Conservation (phyloP, 2,329 filamentous ascomycete species). For the Ophioceras dolichostomum region DNA sequence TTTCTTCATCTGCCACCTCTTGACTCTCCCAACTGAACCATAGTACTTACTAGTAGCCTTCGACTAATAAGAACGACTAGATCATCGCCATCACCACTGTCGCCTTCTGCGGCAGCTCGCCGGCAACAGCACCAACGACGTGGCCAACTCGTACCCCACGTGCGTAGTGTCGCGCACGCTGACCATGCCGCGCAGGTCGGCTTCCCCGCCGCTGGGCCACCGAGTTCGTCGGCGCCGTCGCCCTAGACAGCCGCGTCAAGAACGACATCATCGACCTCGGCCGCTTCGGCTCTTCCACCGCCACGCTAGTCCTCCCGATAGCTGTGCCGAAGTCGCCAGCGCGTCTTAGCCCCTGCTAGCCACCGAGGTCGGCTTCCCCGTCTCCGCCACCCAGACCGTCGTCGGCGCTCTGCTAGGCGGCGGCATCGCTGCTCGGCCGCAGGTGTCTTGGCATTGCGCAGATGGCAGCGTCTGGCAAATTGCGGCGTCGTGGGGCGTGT, state of each 20-base stretch:
- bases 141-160: neutral
- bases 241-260: slow-evolving; percentile 2
- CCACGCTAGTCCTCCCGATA: neutral
- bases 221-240: slow-evolving; percentile 3
- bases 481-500: slow-evolving; percentile 1
- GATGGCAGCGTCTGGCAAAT: neutral
- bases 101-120: too few relatives aligned
- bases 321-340: slow-evolving; percentile 1
- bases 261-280: slow-evolving; percentile 2
- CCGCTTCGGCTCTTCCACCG: neutral
- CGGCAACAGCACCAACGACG: slow-evolving; percentile 1
- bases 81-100: neutral
- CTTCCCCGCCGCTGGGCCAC: neutral
- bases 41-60: too few relatives aligned
- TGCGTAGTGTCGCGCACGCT: neutral
- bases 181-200: slow-evolving; percentile 1
- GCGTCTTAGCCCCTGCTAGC: neutral
- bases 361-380: slow-evolving; percentile 2
- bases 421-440: neutral
- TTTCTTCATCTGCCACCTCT: too few relatives aligned
- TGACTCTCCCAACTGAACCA: too few relatives aligned
- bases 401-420: neutral
- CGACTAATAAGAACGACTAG: too few relatives aligned
- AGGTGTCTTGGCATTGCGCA: slow-evolving; percentile 1
- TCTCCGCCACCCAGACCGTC: slow-evolving; percentile 2